Conservation (phyloP, 352 stramenopile genomes). For the Achlya hypogyna region DNA sequence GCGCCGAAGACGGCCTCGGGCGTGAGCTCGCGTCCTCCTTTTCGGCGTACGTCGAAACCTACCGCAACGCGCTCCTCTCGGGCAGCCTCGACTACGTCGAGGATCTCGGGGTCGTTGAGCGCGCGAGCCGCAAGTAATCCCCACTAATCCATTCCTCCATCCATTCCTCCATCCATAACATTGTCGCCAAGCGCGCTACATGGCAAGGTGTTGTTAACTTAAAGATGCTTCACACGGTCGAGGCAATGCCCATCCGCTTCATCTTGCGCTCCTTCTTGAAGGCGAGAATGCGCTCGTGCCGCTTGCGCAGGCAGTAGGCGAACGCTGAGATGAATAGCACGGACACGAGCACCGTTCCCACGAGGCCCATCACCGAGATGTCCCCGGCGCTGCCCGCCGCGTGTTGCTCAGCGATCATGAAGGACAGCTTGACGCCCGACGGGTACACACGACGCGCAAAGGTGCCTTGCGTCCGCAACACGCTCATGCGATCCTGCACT, state of each 20-base stretch:
- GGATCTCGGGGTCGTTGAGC: conserved; percentile 71
- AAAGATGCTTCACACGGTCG: neutral
- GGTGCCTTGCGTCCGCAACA: conserved; percentile 51
- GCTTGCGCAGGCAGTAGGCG: conserved; percentile 45
- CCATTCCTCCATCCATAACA: no score
- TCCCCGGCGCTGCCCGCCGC: conserved; percentile 49
- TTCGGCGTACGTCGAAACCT: conserved; percentile 64
- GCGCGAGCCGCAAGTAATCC: conserved; percentile 26
- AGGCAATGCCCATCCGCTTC: conserved; percentile 30
- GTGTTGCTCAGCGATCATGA: conserved; percentile 54
- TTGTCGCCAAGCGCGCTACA: no score
- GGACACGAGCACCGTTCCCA: conserved; percentile 51
- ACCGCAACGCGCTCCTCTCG: conserved; percentile 71
- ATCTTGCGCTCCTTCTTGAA: conserved; percentile 17
- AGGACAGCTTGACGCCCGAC: conserved; percentile 51
- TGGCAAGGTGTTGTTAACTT: neutral
- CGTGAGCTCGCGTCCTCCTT: conserved; percentile 41
- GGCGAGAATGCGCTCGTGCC: conserved; percentile 39
- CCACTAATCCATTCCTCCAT: neutral
- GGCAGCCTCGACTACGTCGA: conserved; percentile 77
- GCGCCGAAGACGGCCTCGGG: conserved; percentile 52
- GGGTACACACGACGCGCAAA: conserved; percentile 53
- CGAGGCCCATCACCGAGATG: conserved; percentile 50
- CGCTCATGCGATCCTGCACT: conserved; percentile 42
- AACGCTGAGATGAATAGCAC: conserved; percentile 49